Base-by-base conservation (phyloP, 257 asterid genomes). In the Paraleonurus japonicus region DNA sequence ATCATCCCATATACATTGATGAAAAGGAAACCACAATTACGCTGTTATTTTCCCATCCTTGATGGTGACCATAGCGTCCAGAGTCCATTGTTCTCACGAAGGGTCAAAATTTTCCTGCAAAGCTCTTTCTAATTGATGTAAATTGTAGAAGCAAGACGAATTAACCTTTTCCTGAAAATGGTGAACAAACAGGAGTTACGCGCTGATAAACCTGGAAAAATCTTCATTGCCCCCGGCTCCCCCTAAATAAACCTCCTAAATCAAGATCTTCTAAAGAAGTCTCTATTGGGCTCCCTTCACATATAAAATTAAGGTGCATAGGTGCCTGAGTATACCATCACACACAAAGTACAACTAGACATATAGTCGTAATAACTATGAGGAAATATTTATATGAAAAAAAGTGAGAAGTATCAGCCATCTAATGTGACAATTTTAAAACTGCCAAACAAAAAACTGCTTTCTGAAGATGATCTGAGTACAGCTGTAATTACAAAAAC, bases 1-100 rank as follows among this genome's bases (percentile, higher is more conserved):
- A 87, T 85, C 96, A 94, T 80, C 98, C 97, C 92, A 90, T 85
- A 83, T 87, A 89, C 84, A 96, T n/a, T 88, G 95, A 92, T 87
- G 90, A 92, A 92, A 95, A 95, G 91, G 87, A 88, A 95, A 92
- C 98, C 99, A 92, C 99, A 95, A 95, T 95, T 95, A 95, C 99
- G 93, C 98, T 95, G 99, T 92, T 88, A 95, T 92, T 88, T 82
- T 95, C 99, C 99, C 99, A 95, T 91, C 98, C 96, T 83, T 85
- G 99, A 83, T 81, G 99, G 80, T 77, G 92, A 79, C 96, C 96
- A 90, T 89, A 92, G 88, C 96, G 96, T 71, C 97, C 92, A 81
- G 85, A 95, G 83, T 92, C 98, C 99, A 95, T 95, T 53, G 87
- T 87, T 78, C 76, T 81, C 73, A 71, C 75, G 79, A 79, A 72